A percentile compares a stretch with the other conserved stretches of the same genome.
Conservation (phyloP, 805 yeast genomes). For the Schizosaccharomyces osmophilus region DNA sequence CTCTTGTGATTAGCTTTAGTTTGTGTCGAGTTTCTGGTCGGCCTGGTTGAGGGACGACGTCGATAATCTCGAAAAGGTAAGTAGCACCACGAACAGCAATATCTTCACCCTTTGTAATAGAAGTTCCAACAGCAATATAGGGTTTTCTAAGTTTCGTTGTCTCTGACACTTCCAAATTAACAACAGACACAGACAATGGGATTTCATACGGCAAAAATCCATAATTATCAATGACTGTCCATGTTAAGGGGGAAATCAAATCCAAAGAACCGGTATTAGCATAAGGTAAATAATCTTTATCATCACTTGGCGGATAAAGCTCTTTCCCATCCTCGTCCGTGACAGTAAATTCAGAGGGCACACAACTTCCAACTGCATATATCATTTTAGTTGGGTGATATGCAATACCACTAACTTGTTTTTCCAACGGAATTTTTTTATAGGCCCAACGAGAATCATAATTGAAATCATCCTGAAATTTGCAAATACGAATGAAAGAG, state of each 20-base stretch:
- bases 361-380: conserved; percentile 35
- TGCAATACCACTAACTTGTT: conserved; percentile 38
- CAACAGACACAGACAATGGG: conserved; percentile 29
- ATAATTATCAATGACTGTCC: conserved; percentile 51
- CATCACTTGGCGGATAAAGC: conserved; percentile 24
- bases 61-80: conserved; percentile 47
- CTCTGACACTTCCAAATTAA: conserved; percentile 22
- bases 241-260: conserved; percentile 45
- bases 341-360: conserved; percentile 34
- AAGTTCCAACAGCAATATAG: conserved; percentile 55
- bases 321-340: conserved; percentile 50
- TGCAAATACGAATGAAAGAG: conserved; percentile 13
- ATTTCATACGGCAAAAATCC: conserved; percentile 41
- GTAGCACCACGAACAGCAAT: conserved; percentile 56
- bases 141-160: conserved; percentile 25
- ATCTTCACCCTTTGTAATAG: conserved; percentile 56
- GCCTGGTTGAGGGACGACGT: conserved; percentile 72
- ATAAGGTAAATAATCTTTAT: conserved; percentile 16
- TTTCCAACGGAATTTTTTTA: conserved; percentile 26
- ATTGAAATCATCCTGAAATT: conserved; percentile 18
- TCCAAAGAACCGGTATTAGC: conserved; percentile 36
- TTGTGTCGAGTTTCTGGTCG: conserved; percentile 63
- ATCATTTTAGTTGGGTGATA: conserved; percentile 46
- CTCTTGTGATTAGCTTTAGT: conserved; percentile 46
- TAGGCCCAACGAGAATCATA: conserved; percentile 42